phyloP scores from a whole-genome alignment of 208 protist species.

The Phytomonas sp. region DNA sequence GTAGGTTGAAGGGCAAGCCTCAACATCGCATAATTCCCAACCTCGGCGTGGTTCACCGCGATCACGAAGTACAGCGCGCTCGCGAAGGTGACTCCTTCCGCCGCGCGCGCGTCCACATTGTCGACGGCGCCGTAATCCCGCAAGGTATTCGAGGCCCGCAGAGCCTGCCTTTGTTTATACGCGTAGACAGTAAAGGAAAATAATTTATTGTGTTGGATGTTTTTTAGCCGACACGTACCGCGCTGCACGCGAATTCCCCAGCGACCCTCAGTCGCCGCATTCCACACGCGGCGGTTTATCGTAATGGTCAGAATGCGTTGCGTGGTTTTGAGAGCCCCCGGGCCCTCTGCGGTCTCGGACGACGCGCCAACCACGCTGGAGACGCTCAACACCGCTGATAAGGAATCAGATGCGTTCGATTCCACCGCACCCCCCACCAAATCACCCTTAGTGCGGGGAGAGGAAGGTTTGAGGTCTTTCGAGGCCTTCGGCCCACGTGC shows the following conservation, averaged over 20 bases:
- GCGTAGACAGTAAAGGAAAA: constrained; percentile 75
- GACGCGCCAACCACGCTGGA: constrained; percentile 17
- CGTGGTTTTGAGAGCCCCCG: constrained; percentile 18
- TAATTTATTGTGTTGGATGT: constrained; percentile 36
- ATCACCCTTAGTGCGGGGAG: too few relatives aligned
- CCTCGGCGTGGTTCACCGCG: constrained; percentile 33
- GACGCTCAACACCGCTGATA: not conserved
- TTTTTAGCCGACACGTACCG: constrained; percentile 38
- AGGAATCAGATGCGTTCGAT: not conserved
- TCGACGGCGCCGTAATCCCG: constrained; percentile 4
- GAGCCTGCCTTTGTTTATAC: constrained; percentile 42
- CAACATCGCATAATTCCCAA: constrained; percentile 24
- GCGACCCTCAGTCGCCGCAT: constrained; percentile 20
- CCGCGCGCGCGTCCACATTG: not conserved
- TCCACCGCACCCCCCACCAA: not conserved
- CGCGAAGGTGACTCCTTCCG: not conserved
- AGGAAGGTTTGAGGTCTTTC: too few relatives aligned
- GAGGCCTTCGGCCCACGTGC: too few relatives aligned
- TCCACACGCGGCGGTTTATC: constrained; percentile 41
- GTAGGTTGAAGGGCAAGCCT: constrained; percentile 17
- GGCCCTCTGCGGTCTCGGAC: constrained; percentile 16
- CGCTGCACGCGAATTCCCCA: constrained; percentile 72
- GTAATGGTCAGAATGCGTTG: constrained; percentile 54
- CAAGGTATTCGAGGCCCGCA: constrained; percentile 55
- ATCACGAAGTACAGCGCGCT: constrained; percentile 45